Percentiles rank a stretch among this genome's conserved stretches.
phyloP scores from a whole-genome alignment of 75 land plant species.

The Cryptomeria japonica region DNA sequence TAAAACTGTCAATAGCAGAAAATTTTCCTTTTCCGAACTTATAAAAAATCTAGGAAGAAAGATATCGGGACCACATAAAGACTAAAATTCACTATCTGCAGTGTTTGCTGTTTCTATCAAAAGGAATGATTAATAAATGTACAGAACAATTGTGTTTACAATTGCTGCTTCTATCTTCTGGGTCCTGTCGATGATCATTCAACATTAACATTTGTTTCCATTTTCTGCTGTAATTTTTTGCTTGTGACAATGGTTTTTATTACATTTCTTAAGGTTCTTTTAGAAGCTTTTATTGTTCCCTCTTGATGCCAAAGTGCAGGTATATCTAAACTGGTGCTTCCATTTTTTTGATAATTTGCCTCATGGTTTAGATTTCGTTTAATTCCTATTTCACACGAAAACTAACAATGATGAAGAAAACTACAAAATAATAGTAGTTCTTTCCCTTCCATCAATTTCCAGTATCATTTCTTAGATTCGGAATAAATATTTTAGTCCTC shows the following conservation, averaged over 20 bases:
- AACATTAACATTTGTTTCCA: not conserved
- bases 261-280: not conserved
- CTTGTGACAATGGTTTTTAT: not conserved
- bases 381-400: not conserved
- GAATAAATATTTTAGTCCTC: not conserved
- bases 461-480: not conserved
- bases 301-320: not conserved
- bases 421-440: not conserved
- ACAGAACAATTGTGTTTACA: not conserved
- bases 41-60: not conserved
- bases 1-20: not conserved
- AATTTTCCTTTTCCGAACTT: not conserved
- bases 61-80: not conserved
- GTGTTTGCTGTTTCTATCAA: not conserved
- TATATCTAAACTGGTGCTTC: not conserved
- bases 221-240: not conserved
- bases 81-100: not conserved
- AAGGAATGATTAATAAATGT: not conserved
- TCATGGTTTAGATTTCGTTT: not conserved
- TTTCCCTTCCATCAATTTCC: not conserved
- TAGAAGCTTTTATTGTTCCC: not conserved
- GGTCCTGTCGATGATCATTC: not conserved
- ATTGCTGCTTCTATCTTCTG: not conserved
- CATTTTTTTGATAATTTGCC: not conserved
- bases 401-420: not conserved